phyloP scores from a whole-genome alignment of 768 basidiomycete species.

The Lactarius trivialis region DNA sequence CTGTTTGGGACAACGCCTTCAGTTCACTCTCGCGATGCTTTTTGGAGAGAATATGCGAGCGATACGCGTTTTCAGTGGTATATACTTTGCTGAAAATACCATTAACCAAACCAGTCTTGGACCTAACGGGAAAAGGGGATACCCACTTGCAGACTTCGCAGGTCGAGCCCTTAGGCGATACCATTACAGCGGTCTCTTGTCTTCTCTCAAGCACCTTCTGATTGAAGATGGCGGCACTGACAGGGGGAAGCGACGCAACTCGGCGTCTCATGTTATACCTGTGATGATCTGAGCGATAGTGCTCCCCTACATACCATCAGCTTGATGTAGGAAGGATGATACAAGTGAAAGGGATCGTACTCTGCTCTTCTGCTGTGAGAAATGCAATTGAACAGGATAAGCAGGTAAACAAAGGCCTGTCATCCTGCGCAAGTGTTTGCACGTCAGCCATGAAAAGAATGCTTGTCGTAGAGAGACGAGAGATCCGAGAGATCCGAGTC shows the following conservation, averaged over 20 bases:
- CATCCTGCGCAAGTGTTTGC: conserved; percentile 18
- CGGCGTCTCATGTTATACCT: conserved; percentile 98
- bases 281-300: conserved; percentile 93
- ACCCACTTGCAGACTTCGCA: conserved; percentile 70
- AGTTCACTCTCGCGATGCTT: conserved; percentile 79
- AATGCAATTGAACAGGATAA: conserved; percentile 90
- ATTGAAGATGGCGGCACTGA: conserved; percentile 71
- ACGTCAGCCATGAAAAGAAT: conserved; percentile 16
- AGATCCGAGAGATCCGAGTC: not conserved
- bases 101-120: not conserved
- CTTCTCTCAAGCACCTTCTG: conserved; percentile 80
- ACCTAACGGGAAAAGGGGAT: not conserved
- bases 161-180: conserved; percentile 49
- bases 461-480: not conserved
- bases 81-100: conserved; percentile 66
- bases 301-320: conserved; percentile 46
- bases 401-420: conserved; percentile 63
- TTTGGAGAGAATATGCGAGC: conserved; percentile 81
- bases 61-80: conserved; percentile 82
- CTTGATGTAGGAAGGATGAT: not conserved
- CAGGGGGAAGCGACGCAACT: conserved; percentile 82
- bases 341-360: conserved; percentile 37
- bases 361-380: conserved; percentile 72
- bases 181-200: conserved; percentile 64
- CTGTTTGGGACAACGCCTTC: conserved; percentile 35